phyloP scores from a whole-genome alignment of 2,329 filamentous ascomycete species.

The Alternaria ethzedia region DNA sequence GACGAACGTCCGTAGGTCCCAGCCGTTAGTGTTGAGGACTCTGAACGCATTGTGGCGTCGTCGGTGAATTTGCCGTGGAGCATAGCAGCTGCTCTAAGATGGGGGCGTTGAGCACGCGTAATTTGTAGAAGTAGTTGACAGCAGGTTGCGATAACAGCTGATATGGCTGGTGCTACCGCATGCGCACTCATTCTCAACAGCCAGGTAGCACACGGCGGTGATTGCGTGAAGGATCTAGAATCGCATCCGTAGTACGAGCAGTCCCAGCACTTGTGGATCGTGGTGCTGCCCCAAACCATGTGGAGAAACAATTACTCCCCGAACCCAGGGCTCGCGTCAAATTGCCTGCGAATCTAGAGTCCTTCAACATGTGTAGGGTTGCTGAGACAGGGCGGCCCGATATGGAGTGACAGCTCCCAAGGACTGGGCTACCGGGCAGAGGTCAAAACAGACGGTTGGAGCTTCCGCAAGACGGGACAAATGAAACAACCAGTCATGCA shows the following conservation, averaged over 20 bases:
- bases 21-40: not conserved
- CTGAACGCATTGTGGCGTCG: constrained; percentile 2
- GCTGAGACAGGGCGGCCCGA: constrained; percentile 5
- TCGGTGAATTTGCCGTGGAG: constrained; percentile 11
- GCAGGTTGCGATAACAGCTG: constrained; percentile 1
- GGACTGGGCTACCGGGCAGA: constrained; percentile 9
- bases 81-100: constrained; percentile 2
- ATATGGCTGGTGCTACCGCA: constrained; percentile 12
- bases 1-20: not conserved
- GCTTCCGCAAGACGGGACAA: not conserved
- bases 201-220: constrained; percentile 2
- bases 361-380: constrained; percentile 1
- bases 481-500: constrained; percentile 2
- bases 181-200: constrained; percentile 1
- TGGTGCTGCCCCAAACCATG: not conserved
- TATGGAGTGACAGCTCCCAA: constrained; percentile 13
- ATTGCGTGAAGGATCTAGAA: constrained; percentile 20
- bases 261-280: not conserved
- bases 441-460: not conserved
- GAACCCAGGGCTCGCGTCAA: not conserved
- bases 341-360: not conserved
- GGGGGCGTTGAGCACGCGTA: constrained; percentile 1
- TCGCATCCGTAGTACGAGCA: constrained; percentile 4
- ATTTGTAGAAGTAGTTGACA: not conserved
- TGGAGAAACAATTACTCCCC: not conserved